Evolutionary conservation across 108 stramenopile species (phyloP), one percentile per base, ranked within the genome.

Genomic region (Skeletonema tropicum): DNA sequence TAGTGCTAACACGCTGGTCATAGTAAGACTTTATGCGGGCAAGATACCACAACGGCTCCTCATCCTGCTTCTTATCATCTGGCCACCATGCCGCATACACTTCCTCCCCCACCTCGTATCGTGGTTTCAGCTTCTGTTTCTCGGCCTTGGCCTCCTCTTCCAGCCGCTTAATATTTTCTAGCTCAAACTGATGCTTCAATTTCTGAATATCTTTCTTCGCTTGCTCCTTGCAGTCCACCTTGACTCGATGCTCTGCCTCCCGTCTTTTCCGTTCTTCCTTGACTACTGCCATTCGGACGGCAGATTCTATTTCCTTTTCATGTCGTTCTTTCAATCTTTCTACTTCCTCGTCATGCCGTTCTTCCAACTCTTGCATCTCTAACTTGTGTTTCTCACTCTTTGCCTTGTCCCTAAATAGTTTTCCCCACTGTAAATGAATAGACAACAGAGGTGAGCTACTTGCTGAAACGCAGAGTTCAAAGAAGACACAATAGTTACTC

Each of bases 11-110:
- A 23, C 41, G 32, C 29, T 32, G 17, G 29, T 57, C 67, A n/a
- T 21, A 32, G 52, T 36, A 68, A 14, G 49, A 32, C 52, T 35
- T 35, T 6, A 71, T 60, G 25, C 38, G 25, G 30, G 60, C 70
- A 23, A 21, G 38, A 25, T 39, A 60, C 59, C 60, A 41, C 41
- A 42, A 29, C 19, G 59, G 55, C 60, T 21, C 23, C 5, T 41
- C 65, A 15, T 41, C 38, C 0, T 5, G 6, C 26, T 46, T 29
- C 13, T 41, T 66, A 25, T 62, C 61, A 66, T 45, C 65, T 3
- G 65, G 42, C 65, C 65, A 66, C 70, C 70, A 71, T 10, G 70
- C 38, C 32, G 70, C 70, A 29, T 71, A 61, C 35, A 71, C 70
- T 39, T 71, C 70, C 14, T 71, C 70, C 14, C 70, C 70, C 41